Evolutionary conservation across 2,329 filamentous ascomycete species (phyloP).

Genomic region (Arthrobotrys iridis): DNA sequence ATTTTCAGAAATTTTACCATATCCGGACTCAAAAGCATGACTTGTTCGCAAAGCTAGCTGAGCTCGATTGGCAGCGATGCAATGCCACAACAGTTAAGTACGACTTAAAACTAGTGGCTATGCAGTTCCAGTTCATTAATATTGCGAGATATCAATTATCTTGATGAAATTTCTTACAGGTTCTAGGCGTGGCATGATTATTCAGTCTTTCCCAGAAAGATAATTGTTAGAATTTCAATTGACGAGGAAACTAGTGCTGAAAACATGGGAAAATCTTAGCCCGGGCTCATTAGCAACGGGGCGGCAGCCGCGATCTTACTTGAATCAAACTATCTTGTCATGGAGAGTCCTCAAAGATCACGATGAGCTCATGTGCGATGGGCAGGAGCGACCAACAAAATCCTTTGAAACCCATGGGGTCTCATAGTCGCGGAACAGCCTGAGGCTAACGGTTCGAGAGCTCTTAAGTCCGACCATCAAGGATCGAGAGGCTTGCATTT

Average conservation of each 20-base stretch:
- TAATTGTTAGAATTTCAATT: background rate
- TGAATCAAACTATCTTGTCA: background rate
- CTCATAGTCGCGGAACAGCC: background rate
- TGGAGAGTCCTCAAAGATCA: background rate
- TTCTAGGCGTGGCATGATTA: background rate
- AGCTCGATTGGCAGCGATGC: background rate
- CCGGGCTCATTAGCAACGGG: background rate
- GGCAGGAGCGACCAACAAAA: constrained; percentile 6
- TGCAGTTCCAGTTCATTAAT: background rate
- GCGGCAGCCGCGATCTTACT: background rate
- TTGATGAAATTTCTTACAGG: background rate
- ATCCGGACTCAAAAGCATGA: background rate
- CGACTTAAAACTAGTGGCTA: background rate
- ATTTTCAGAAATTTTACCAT: background rate
- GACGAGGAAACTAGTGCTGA: background rate
- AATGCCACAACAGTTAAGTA: background rate
- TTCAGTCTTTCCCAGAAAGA: background rate
- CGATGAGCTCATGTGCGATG: background rate
- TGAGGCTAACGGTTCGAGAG: background rate
- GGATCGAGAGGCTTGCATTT: background rate
- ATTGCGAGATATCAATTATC: background rate
- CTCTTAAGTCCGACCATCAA: background rate
- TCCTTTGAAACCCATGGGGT: constrained; percentile 11
- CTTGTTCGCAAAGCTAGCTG: background rate
- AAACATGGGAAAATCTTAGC: background rate